phyloP scores from a whole-genome alignment of 2,329 filamentous ascomycete genomes.

The Fusarium pseudograminearum region DNA sequence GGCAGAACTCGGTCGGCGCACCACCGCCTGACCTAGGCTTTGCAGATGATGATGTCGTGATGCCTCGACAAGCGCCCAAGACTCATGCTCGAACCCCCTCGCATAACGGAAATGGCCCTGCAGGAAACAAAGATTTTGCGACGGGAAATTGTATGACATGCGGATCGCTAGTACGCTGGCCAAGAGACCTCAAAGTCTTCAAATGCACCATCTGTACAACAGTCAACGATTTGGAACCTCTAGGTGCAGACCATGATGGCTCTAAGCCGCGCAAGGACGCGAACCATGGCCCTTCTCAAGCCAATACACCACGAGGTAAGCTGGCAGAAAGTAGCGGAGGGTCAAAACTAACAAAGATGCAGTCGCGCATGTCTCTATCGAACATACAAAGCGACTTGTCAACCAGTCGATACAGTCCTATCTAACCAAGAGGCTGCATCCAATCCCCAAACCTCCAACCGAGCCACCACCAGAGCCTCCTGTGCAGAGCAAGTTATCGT shows the following conservation, averaged over 20 bases:
- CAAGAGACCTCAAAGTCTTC: constrained; percentile 77
- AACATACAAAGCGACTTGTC: constrained; percentile 51
- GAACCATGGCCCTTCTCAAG: constrained; percentile 28
- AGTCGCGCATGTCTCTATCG: constrained; percentile 52
- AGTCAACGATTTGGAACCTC: constrained; percentile 77
- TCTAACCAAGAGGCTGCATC: constrained; percentile 46
- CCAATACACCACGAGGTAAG: constrained; percentile 37
- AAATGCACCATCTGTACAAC: constrained; percentile 87
- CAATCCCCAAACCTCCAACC: constrained; percentile 27
- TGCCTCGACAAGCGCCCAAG: constrained; percentile 46
- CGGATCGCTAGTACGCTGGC: constrained; percentile 83
- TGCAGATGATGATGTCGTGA: constrained; percentile 47
- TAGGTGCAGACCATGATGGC: constrained; percentile 35
- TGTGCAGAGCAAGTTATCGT: constrained; percentile 35
- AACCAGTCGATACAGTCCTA: constrained; percentile 52
- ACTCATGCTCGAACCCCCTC: constrained; percentile 43
- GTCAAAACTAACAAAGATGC: constrained; percentile 16
- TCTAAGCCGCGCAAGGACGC: constrained; percentile 43
- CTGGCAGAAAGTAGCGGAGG: not conserved
- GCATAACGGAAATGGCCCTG: constrained; percentile 50
- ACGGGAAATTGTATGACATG: constrained; percentile 89
- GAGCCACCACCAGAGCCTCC: constrained; percentile 27
- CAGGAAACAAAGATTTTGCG: constrained; percentile 67
- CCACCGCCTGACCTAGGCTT: constrained; percentile 51
- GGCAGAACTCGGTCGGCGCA: constrained; percentile 56